Conservation (phyloP, 1,284 basidiomycete species). For the Pseudomicrostroma phylloplanum region DNA sequence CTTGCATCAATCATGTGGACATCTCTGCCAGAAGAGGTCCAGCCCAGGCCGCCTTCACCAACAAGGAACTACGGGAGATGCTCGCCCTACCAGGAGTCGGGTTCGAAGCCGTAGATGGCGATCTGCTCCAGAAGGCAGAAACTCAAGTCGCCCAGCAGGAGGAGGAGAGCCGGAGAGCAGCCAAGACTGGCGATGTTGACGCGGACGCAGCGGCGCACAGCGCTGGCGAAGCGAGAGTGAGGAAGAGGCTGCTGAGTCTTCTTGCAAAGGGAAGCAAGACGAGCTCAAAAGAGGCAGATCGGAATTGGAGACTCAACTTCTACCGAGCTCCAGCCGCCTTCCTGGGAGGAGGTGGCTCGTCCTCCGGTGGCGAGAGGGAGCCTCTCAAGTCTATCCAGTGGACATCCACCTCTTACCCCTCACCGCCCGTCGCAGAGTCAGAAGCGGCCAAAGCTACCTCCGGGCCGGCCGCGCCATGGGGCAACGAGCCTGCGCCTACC, state of each 20-base stretch:
- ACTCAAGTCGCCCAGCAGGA: conserved; percentile 37
- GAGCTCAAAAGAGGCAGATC: conserved; percentile 21
- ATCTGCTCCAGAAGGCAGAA: conserved; percentile 50
- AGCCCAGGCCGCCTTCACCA: conserved; percentile 82
- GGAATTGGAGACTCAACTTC: conserved; percentile 39
- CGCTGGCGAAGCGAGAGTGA: conserved; percentile 47
- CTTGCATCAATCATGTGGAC: conserved; percentile 65
- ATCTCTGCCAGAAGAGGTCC: conserved; percentile 82
- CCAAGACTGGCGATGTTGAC: neutral
- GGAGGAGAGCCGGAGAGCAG: neutral
- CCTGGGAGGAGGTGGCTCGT: conserved; percentile 9
- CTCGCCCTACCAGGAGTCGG: conserved; percentile 67
- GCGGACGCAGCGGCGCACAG: conserved; percentile 3
- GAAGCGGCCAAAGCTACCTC: conserved; percentile 6
- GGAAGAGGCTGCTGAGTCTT: conserved; percentile 59
- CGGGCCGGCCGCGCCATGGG: conserved; percentile 6
- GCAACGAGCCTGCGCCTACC: conserved; percentile 8
- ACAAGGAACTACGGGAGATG: conserved; percentile 90
- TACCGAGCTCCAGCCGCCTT: conserved; percentile 38
- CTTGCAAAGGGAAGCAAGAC: conserved; percentile 64
- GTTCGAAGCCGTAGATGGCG: conserved; percentile 55
- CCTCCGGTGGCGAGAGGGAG: neutral
- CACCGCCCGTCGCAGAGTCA: neutral
- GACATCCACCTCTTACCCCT: neutral
- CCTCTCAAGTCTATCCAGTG: conserved; percentile 1